phyloP scores from a whole-genome alignment of 768 basidiomycete genomes.

The Phallus indusiatus region DNA sequence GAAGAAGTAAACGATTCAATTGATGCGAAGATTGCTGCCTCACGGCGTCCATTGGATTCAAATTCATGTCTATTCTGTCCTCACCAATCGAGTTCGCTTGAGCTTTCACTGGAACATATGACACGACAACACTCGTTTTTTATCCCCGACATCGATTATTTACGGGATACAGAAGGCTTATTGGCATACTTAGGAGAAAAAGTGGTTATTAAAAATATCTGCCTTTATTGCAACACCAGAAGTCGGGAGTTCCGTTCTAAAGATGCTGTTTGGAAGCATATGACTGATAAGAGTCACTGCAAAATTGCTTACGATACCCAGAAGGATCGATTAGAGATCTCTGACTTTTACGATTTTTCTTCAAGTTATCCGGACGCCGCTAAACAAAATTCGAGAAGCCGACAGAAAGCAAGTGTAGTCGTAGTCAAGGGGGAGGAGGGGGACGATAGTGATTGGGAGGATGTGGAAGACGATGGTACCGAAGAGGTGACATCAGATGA shows the following conservation, averaged over 20 bases:
- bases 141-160: constrained; percentile 87
- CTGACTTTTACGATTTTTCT: constrained; percentile 91
- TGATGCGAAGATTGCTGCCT: constrained; percentile 66
- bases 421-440: constrained; percentile 28
- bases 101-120: constrained; percentile 82
- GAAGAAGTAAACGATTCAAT: constrained; percentile 46
- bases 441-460: constrained; percentile 22
- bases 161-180: constrained; percentile 76
- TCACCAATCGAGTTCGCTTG: constrained; percentile 36
- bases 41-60: constrained; percentile 51
- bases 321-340: constrained; percentile 72
- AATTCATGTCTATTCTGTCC: constrained; percentile 84
- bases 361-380: constrained; percentile 56
- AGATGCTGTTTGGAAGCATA: constrained; percentile 89
- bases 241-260: constrained; percentile 74
- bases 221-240: constrained; percentile 81
- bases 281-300: constrained; percentile 94
- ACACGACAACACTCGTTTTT: constrained; percentile 83
- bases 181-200: constrained; percentile 85
- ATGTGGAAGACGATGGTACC: constrained; percentile 15
- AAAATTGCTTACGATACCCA: constrained; percentile 87
- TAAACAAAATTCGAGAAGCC: constrained; percentile 14
- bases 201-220: constrained; percentile 86
- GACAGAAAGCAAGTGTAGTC: constrained; percentile 11
- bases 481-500: constrained; percentile 19